A percentile compares a stretch with the other conserved stretches of the same genome.
Evolutionary conservation across 495 filamentous ascomycete genomes (phyloP).

Genomic region (Xylaria grammica): DNA sequence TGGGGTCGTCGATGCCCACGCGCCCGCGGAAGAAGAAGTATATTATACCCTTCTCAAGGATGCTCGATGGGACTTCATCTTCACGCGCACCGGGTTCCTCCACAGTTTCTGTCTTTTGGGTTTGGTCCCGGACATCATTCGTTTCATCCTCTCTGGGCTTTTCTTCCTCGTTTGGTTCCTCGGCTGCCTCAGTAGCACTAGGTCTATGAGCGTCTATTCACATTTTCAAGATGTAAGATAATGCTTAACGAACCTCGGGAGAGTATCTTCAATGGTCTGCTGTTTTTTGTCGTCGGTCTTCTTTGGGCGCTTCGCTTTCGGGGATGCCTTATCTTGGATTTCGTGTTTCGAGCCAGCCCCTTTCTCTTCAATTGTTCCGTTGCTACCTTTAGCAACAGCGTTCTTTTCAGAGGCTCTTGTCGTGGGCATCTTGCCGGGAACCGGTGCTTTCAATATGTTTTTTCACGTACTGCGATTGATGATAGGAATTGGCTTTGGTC

Average conservation of each 20-base stretch:
- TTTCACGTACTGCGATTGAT: not conserved
- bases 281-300: constrained; percentile 31
- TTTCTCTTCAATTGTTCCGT: constrained; percentile 19
- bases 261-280: constrained; percentile 33
- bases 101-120: constrained; percentile 19
- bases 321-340: constrained; percentile 24
- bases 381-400: constrained; percentile 25
- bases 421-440: constrained; percentile 29
- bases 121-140: not conserved
- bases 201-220: constrained; percentile 12
- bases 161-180: constrained; percentile 27
- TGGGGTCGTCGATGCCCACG: constrained; percentile 74
- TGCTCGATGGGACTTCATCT: constrained; percentile 66
- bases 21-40: constrained; percentile 91
- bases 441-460: not conserved
- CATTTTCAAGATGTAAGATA: not conserved
- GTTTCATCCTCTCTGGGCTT: constrained; percentile 14
- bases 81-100: constrained; percentile 50
- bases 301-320: constrained; percentile 32
- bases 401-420: constrained; percentile 40
- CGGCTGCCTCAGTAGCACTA: constrained; percentile 31
- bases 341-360: constrained; percentile 31
- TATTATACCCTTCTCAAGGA: constrained; percentile 90
- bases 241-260: constrained; percentile 27
- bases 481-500: not conserved